Evolutionary conservation across 139 green algal species (phyloP).

Genomic region (Edaphochlamys debaryana): DNA sequence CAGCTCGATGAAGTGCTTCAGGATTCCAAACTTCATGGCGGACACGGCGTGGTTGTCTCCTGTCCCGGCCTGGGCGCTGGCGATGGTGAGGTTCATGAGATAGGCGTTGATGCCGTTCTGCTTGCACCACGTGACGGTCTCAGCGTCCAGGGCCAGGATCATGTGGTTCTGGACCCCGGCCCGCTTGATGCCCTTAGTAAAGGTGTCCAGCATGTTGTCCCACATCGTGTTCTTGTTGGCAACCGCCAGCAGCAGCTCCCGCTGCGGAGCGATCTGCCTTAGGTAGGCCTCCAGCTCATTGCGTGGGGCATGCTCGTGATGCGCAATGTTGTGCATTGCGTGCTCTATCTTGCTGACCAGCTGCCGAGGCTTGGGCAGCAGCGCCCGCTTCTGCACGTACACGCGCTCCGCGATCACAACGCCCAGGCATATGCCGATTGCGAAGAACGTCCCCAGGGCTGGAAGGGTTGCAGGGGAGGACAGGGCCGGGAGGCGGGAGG

Average conservation of each 20-base stretch:
- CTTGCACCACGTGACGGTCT: slow-evolving; percentile 59
- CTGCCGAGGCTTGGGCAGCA: slow-evolving; percentile 44
- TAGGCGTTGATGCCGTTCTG: slow-evolving; percentile 60
- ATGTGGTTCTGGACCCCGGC: slow-evolving; percentile 83
- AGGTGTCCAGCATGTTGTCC: slow-evolving; percentile 78
- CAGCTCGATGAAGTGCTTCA: slow-evolving; percentile 90
- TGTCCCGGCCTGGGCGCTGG: slow-evolving; percentile 63
- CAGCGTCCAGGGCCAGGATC: slow-evolving; percentile 90
- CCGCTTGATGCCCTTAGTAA: slow-evolving; percentile 66
- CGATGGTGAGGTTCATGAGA: slow-evolving; percentile 47
- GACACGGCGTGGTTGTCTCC: slow-evolving; percentile 81
- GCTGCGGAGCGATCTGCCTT: slow-evolving; percentile 74
- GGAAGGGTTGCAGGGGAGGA: too few species aligned
- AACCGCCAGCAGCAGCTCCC: slow-evolving; percentile 91
- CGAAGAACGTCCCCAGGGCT: slow-evolving; percentile 59
- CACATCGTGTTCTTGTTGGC: slow-evolving; percentile 86
- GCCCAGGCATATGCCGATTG: slow-evolving; percentile 72
- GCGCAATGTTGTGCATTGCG: slow-evolving; percentile 21
- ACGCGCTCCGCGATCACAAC: slow-evolving; percentile 71
- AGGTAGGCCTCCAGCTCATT: slow-evolving; percentile 59
- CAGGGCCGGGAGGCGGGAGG: too few species aligned
- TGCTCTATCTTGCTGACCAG: slow-evolving; percentile 13
- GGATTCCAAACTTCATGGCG: slow-evolving; percentile 92
- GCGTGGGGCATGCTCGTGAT: background rate
- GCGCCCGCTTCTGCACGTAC: slow-evolving; percentile 56